phyloP scores from a whole-genome alignment of 768 basidiomycete species.

The Leccinum olivaceopallidum region DNA sequence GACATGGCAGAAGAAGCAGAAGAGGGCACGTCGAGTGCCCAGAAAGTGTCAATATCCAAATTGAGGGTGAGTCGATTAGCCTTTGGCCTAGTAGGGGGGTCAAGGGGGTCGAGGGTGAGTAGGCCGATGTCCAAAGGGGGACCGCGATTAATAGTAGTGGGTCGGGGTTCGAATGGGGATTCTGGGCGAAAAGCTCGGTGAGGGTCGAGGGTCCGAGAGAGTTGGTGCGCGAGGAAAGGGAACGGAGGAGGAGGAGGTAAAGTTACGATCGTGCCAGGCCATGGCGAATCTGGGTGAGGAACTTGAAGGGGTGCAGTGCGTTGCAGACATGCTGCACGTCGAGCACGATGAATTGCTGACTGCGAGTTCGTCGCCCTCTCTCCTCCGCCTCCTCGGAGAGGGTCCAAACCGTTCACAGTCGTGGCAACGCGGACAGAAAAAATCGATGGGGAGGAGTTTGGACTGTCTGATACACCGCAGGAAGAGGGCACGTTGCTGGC shows the following conservation, averaged over 20 bases:
- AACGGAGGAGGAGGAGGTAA: constrained; percentile 16
- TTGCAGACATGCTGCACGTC: constrained; percentile 34
- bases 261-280: not conserved
- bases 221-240: constrained; percentile 21
- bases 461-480: constrained; percentile 5
- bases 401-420: constrained; percentile 48
- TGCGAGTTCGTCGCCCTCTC: constrained; percentile 52
- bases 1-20: constrained; percentile 27
- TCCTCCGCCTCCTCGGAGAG: constrained; percentile 67
- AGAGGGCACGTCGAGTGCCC: constrained; percentile 15
- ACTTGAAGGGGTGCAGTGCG: constrained; percentile 27
- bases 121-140: constrained; percentile 16
- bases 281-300: not conserved
- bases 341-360: constrained; percentile 9
- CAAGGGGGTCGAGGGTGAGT: constrained; percentile 8
- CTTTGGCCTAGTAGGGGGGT: constrained; percentile 8
- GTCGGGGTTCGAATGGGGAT: constrained; percentile 24
- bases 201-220: constrained; percentile 5
- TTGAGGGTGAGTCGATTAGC: constrained; percentile 23
- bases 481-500: constrained; percentile 28
- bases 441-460: constrained; percentile 5
- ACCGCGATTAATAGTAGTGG: not conserved
- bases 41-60: constrained; percentile 22
- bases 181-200: constrained; percentile 5
- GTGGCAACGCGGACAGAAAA: constrained; percentile 14